Evolutionary conservation across 768 basidiomycete genomes (phyloP), one percentile per base, ranked within the genome.

Genomic region (Phylloporus arenicola): DNA sequence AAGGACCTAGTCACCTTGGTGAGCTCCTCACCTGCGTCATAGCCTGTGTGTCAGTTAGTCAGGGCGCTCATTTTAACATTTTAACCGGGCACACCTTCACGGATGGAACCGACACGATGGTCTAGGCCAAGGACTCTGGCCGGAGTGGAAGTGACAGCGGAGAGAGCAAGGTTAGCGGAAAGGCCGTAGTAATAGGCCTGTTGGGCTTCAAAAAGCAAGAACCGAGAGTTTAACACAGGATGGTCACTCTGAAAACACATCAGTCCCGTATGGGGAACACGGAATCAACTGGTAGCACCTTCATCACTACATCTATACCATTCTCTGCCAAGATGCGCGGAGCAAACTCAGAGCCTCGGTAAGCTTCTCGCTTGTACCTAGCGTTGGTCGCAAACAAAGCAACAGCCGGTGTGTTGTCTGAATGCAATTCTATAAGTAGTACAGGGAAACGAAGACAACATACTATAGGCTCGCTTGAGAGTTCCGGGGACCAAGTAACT

Each of bases 401-500:
- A 35, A 84, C 72, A 2, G 86, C 82, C 0, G 92, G 91, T 11
- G 82, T 73, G 6, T 70, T 71, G 22, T 79, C 75, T 76, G 31
- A 22, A 42, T 38, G 54, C 2, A 37, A 34, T 48, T 44, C 17
- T 7, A n/a, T 43, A 22, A 46, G 19, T 27, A 29, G 31, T 1
- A 46, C 24, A 42, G 22, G n/a, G 13, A 47, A 47, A 14, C 22
- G 4, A 49, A 49, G 13, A 41, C 22, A 37, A 47, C 56, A 19
- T 54, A 68, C 68, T 63, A 49, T 76, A 93, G 53, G 84, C 81
- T 64, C 78, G 72, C 68, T 92, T 94, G 53, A 97, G 70, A 4
- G 86, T 69, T 20, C 82, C 81, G 1, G 92, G 89, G 20, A 93
- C 86, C n/a, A 96, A 77, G 69, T 90, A 96, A 1, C 91, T 82